Base-by-base conservation (phyloP, 2,329 filamentous ascomycete genomes). In the Simplicillium aogashimaense region DNA sequence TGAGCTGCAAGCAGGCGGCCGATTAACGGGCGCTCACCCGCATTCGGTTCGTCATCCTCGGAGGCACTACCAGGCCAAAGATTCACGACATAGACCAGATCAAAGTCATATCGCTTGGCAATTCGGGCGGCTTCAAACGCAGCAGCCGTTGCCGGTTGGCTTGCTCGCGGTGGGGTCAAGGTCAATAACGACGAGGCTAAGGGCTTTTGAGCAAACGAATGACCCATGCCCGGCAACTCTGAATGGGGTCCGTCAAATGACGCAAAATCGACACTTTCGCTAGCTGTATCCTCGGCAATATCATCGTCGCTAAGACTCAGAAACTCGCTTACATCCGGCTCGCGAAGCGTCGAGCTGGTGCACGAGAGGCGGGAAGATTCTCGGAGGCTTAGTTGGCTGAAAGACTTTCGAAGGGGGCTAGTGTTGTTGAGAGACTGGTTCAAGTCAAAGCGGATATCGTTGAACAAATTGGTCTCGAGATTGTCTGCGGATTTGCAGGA, bases 71-170 rank as follows among this genome's bases (percentile, higher is more conserved):
- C 61, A 3, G 74, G 73, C 74, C 74, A 77, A 12, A 78, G 57
- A 45, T 72, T 76, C 45, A 77, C 67, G 25, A 78, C 66, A 46
- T 78, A 79, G 11, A 78, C 63, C 17, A 78, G 60, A 46, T 76
- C 71, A 39, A 79, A 76, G 39, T 72, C 64, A 53, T 76, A 76
- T 39, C 68, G 66, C 4, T 61, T 64, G 5, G 75, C 74, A 31
- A 79, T 74, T 28, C 70, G 62, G 1, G 72, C 72, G 7, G 71
- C 70, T 52, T 74, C 66, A 36, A 74, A 67, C 7, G 74, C 74
- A 3, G 71, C 73, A 1, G 64, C 58, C 14, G 66, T 59, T 12
- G 67, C 68, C 11, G 67, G 65, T 2, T 59, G 58, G 40, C 57
- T 66, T 15, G 59, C 56, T 28, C 64, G 59, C 1, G 70, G 65